A percentile compares a stretch with the other conserved stretches of the same genome.
Evolutionary conservation across 768 basidiomycete species (phyloP).

Genomic region (Ramaria sp.): DNA sequence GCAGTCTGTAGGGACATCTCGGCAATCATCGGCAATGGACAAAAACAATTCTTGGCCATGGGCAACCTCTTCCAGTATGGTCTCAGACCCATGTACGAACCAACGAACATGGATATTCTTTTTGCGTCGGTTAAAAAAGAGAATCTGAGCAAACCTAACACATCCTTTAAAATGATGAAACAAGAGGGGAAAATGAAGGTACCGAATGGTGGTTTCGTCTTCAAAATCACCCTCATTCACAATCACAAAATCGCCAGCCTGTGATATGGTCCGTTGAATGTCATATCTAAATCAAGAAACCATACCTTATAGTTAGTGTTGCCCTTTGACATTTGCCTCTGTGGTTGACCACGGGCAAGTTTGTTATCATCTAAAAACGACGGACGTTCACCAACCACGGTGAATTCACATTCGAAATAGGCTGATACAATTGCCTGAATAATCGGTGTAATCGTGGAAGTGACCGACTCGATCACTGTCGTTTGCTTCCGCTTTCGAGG

Average conservation of each 20-base stretch:
- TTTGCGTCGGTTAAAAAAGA: conserved; percentile 35
- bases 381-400: conserved; percentile 2
- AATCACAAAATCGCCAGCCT: conserved; percentile 58
- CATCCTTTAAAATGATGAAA: conserved; percentile 20
- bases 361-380: conserved; percentile 30
- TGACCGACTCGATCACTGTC: neutral
- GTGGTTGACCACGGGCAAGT: conserved; percentile 4
- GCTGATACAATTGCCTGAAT: neutral
- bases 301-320: neutral
- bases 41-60: conserved; percentile 58
- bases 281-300: neutral
- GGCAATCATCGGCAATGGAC: conserved; percentile 36
- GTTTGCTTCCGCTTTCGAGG: neutral
- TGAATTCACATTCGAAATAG: neutral
- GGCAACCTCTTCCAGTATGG: conserved; percentile 47
- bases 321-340: neutral
- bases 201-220: conserved; percentile 15
- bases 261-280: neutral
- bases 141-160: conserved; percentile 59
- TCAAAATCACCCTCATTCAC: conserved; percentile 29
- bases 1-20: conserved; percentile 24
- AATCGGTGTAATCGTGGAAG: neutral
- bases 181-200: neutral
- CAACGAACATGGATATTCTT: conserved; percentile 55
- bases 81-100: conserved; percentile 60